Evolutionary conservation across 306 rosid species (phyloP).

Genomic region (Leucaena leucocephala): DNA sequence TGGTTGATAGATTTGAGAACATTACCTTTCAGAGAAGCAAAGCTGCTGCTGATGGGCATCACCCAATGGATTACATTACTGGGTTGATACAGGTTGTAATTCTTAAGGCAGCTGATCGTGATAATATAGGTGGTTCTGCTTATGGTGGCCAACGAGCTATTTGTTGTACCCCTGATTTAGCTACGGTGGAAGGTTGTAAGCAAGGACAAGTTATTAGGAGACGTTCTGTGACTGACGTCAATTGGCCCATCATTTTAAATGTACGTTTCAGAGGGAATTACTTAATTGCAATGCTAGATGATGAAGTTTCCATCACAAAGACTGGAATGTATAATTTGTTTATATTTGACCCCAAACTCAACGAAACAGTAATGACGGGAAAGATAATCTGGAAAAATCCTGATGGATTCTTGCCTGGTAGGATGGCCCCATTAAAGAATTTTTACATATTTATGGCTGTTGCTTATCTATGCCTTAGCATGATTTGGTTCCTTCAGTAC

Average conservation of each 20-base stretch:
- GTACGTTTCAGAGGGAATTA: conserved; percentile 57
- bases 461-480: conserved; percentile 66
- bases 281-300: conserved; percentile 42
- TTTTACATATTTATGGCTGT: conserved; percentile 77
- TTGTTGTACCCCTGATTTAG: conserved; percentile 92
- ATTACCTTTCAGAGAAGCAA: conserved; percentile 75
- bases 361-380: conserved; percentile 79
- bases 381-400: conserved; percentile 90
- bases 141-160: conserved; percentile 95
- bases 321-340: conserved; percentile 98
- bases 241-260: conserved; percentile 78
- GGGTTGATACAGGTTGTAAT: conserved; percentile 72
- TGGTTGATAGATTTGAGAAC: conserved; percentile 68
- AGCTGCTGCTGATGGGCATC: conserved; percentile 52
- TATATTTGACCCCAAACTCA: conserved; percentile 89
- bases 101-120: conserved; percentile 92
- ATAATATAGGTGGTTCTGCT: conserved; percentile 93
- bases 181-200: conserved; percentile 86
- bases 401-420: conserved; percentile 86
- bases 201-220: conserved; percentile 90
- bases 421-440: conserved; percentile 89
- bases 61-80: conserved; percentile 48
- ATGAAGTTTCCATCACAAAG: conserved; percentile 58
- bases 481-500: conserved; percentile 85
- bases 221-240: conserved; percentile 67